These are phyloP conservation scores for Hansenula lynferdii DNA, from an alignment of 1,139 yeast genomes.

Conservation along the genomic window DNA sequence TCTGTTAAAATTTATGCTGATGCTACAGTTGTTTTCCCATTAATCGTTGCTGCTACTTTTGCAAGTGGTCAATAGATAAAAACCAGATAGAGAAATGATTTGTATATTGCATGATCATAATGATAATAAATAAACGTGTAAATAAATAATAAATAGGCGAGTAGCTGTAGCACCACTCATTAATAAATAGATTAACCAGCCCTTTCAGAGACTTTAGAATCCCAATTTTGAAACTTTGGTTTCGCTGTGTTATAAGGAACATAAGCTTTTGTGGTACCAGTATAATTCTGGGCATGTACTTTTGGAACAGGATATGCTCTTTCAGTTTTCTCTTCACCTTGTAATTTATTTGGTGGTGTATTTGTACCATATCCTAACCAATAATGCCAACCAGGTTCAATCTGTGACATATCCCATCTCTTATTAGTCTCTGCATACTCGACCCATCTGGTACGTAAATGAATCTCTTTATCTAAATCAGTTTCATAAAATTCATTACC, in stretches of 20 bases:
- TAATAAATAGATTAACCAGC: slow-evolving; percentile 5
- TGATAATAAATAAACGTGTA: neutral
- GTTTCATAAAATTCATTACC: slow-evolving; percentile 85
- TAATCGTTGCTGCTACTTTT: slow-evolving; percentile 96
- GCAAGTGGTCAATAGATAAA: slow-evolving; percentile 44
- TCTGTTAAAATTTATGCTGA: slow-evolving; percentile 93
- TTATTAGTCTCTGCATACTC: slow-evolving; percentile 41
- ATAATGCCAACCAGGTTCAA: slow-evolving; percentile 91
- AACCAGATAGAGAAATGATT: no score
- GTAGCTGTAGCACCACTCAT: neutral
- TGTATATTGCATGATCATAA: no score
- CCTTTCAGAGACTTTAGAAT: slow-evolving; percentile 53
- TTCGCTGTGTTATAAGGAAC: slow-evolving; percentile 81
- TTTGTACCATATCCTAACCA: slow-evolving; percentile 90
- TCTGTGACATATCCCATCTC: slow-evolving; percentile 70
- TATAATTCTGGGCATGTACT: slow-evolving; percentile 48
- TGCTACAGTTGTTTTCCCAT: slow-evolving; percentile 93
- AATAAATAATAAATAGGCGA: slow-evolving; percentile 4
- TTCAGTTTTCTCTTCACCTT: slow-evolving; percentile 46
- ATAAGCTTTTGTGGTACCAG: slow-evolving; percentile 69
- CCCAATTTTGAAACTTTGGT: slow-evolving; percentile 69
- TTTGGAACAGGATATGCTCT: slow-evolving; percentile 59
- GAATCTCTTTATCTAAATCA: slow-evolving; percentile 69
- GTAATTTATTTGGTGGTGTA: slow-evolving; percentile 60
- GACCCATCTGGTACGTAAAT: slow-evolving; percentile 89